phyloP scores from a whole-genome alignment of 345 rosid genomes.

The Eutrema yunnanense region DNA sequence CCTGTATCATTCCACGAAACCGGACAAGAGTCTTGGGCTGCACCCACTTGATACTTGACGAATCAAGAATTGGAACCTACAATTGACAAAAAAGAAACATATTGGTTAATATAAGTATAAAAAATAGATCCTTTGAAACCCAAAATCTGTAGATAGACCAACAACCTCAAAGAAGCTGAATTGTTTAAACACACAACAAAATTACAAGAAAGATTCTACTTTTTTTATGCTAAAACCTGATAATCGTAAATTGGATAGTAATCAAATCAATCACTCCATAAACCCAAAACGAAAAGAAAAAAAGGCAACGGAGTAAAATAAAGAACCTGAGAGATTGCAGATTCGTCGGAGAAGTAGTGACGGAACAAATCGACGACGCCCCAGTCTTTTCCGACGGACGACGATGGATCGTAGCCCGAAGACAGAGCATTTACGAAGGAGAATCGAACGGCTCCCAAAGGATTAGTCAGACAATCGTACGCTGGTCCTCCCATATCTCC shows the following conservation, averaged over 20 bases:
- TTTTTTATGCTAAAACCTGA: not conserved
- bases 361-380: slow-evolving; percentile 77
- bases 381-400: slow-evolving; percentile 89
- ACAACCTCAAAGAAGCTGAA: not conserved
- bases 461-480: slow-evolving; percentile 79
- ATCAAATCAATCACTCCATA: not conserved
- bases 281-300: not conserved
- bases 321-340: slow-evolving; percentile 55
- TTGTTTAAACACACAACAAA: not conserved
- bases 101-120: not conserved
- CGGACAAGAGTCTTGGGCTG: slow-evolving; percentile 72
- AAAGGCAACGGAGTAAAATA: not conserved
- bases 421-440: slow-evolving; percentile 67
- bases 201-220: not conserved
- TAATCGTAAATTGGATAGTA: not conserved
- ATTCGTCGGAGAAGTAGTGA: slow-evolving; percentile 58
- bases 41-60: slow-evolving; percentile 41
- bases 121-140: not conserved
- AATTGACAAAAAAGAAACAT: not conserved
- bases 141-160: not conserved
- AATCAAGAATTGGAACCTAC: slow-evolving; percentile 69
- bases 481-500: slow-evolving; percentile 65
- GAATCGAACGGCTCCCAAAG: slow-evolving; percentile 80
- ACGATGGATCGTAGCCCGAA: slow-evolving; percentile 52
- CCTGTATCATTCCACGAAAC: slow-evolving; percentile 92